Conservation (phyloP, 208 protist species). For the Trypanosomatidae sp. region DNA sequence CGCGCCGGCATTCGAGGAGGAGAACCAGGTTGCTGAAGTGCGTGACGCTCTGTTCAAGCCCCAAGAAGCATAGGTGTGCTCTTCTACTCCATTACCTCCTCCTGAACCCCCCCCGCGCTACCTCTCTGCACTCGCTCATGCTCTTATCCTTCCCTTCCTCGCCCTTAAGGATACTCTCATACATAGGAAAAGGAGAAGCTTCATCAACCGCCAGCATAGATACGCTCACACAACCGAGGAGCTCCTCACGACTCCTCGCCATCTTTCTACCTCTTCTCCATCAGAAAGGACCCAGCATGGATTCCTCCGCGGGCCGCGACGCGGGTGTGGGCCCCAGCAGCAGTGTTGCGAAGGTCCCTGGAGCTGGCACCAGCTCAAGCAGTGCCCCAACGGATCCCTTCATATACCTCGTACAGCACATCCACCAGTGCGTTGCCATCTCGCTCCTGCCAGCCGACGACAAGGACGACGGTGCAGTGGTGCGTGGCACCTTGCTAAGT, state of each 20-base stretch:
- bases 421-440: conserved; percentile 34
- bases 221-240: not conserved
- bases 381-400: conserved; percentile 39
- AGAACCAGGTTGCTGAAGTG: not conserved
- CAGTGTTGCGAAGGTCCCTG: not conserved
- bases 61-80: not conserved
- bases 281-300: not conserved
- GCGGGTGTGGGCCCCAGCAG: not conserved
- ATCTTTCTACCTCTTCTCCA: too few species aligned
- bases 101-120: not conserved
- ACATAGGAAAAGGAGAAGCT: not conserved
- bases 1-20: not conserved
- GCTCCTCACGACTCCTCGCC: not conserved
- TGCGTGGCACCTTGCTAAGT: conserved; percentile 49
- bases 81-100: not conserved
- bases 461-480: conserved; percentile 6
- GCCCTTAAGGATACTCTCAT: not conserved
- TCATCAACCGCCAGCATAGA: not conserved
- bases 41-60: not conserved
- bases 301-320: not conserved
- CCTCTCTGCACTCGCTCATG: not conserved
- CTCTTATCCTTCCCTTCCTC: too few species aligned
- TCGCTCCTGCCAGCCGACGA: conserved; percentile 16
- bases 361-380: not conserved
- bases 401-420: conserved; percentile 40